Percentiles rank a stretch among this genome's conserved stretches.
These are phyloP conservation scores for Hygrophorus pudorinus DNA, from an alignment of 768 basidiomycete genomes.

Conservation along the genomic window DNA sequence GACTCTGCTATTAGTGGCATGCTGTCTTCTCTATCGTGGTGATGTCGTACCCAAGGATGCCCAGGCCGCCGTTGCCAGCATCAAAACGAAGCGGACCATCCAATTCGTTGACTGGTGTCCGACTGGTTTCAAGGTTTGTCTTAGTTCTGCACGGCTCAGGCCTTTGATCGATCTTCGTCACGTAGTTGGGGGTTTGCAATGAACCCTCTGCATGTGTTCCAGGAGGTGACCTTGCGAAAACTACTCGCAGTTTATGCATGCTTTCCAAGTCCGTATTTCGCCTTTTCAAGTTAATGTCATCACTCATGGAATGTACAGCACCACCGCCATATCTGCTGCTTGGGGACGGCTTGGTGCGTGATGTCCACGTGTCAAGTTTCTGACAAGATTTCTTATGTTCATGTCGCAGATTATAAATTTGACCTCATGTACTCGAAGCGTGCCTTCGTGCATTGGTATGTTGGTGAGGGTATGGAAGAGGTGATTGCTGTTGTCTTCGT, in stretches of 20 bases:
- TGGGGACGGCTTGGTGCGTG: slow-evolving; percentile 75
- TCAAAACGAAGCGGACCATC: slow-evolving; percentile 97
- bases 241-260: slow-evolving; percentile 94
- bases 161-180: slow-evolving; percentile 14
- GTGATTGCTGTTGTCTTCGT: slow-evolving; percentile 17
- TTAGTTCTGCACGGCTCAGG: neutral
- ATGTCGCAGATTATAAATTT: slow-evolving; percentile 79
- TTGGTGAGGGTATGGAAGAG: slow-evolving; percentile 99
- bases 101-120: slow-evolving; percentile 99
- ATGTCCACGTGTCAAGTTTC: neutral
- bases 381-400: slow-evolving; percentile 8
- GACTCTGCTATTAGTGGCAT: slow-evolving; percentile 55
- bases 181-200: slow-evolving; percentile 90
- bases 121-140: slow-evolving; percentile 80
- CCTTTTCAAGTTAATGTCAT: neutral
- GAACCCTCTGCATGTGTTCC: slow-evolving; percentile 90
- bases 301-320: slow-evolving; percentile 32
- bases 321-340: slow-evolving; percentile 87
- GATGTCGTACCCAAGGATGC: slow-evolving; percentile 97
- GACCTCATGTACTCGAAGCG: slow-evolving; percentile 97
- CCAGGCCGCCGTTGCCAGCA: slow-evolving; percentile 82
- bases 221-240: slow-evolving; percentile 91
- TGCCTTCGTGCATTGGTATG: slow-evolving; percentile 90
- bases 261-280: slow-evolving; percentile 62
- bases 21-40: slow-evolving; percentile 86